Percentiles rank a stretch among this genome's conserved stretches.
These are phyloP conservation scores for Suillus clintonianus DNA, from an alignment of 768 basidiomycete species.

Conservation along the genomic window DNA sequence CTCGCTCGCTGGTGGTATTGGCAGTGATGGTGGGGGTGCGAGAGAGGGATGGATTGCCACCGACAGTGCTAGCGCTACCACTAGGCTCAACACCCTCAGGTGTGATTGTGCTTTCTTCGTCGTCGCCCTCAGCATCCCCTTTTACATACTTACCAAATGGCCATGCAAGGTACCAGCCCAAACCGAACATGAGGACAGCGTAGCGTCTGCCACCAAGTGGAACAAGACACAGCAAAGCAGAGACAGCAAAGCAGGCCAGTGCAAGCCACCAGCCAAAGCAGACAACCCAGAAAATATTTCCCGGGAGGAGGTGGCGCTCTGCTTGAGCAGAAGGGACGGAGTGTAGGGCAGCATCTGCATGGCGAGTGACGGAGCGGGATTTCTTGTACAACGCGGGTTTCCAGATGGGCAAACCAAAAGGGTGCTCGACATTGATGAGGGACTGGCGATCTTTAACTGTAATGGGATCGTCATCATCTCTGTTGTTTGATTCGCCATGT, in stretches of 20 bases:
- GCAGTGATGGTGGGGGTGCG: conserved; percentile 46
- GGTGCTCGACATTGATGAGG: conserved; percentile 98
- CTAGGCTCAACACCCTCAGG: conserved; percentile 35
- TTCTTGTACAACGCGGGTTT: conserved; percentile 99
- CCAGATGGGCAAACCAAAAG: conserved; percentile 99
- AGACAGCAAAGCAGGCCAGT: conserved; percentile 64
- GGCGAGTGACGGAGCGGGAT: conserved; percentile 91
- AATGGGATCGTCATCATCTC: conserved; percentile 77
- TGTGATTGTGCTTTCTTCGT: conserved; percentile 36
- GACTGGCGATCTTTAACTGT: conserved; percentile 96
- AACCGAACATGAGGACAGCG: conserved; percentile 81
- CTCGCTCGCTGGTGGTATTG: conserved; percentile 47
- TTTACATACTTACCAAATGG: conserved; percentile 99
- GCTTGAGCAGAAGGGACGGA: conserved; percentile 90
- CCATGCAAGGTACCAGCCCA: conserved; percentile 97
- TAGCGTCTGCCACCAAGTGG: conserved; percentile 85
- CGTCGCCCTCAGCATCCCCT: conserved; percentile 57
- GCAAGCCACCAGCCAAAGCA: conserved; percentile 95
- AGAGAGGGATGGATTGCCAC: conserved; percentile 39
- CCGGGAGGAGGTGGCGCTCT: conserved; percentile 89
- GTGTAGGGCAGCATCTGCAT: conserved; percentile 94
- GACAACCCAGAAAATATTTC: conserved; percentile 91
- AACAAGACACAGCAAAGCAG: conserved; percentile 67
- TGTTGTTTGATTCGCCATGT: conserved; percentile 2
- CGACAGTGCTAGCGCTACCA: conserved; percentile 15